Percentiles rank a stretch among this genome's conserved stretches.
These are phyloP conservation scores for Sarcodon aspratus DNA, from an alignment of 768 basidiomycete genomes.

Conservation along the genomic window DNA sequence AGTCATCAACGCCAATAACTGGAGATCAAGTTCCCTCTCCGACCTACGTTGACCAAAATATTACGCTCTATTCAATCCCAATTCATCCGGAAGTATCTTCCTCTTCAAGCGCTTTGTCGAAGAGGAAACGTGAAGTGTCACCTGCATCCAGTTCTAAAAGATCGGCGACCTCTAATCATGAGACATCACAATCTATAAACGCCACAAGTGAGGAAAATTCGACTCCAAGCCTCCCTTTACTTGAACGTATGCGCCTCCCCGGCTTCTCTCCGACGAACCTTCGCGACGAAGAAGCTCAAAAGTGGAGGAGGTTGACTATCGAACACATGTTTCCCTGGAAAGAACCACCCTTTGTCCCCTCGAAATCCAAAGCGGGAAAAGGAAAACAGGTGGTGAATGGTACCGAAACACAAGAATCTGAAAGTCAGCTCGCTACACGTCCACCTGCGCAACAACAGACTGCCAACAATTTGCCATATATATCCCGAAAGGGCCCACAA, in stretches of 20 bases:
- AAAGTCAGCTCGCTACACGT: background rate
- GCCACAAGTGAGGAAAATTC: background rate
- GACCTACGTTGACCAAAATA: slow-evolving; percentile 48
- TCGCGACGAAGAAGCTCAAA: slow-evolving; percentile 33
- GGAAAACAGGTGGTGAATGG: slow-evolving; percentile 3
- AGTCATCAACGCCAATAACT: slow-evolving; percentile 13
- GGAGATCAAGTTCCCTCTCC: slow-evolving; percentile 23
- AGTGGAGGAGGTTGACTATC: slow-evolving; percentile 42
- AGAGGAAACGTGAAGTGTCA: slow-evolving; percentile 9
- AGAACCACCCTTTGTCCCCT: no score
- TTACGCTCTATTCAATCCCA: slow-evolving; percentile 56
- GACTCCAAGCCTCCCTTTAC: slow-evolving; percentile 6
- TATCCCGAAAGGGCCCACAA: background rate
- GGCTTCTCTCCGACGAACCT: slow-evolving; percentile 23
- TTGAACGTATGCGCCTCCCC: slow-evolving; percentile 12
- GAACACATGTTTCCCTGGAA: slow-evolving; percentile 42
- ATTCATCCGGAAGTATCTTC: slow-evolving; percentile 15
- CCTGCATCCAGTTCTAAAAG: background rate
- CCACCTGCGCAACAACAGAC: background rate
- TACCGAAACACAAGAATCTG: slow-evolving; percentile 1
- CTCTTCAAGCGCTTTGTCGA: slow-evolving; percentile 11
- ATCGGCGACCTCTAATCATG: no score
- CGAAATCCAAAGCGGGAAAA: slow-evolving; percentile 3
- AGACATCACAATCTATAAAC: background rate
- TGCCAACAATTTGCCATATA: background rate